A percentile compares a stretch with the other conserved stretches of the same genome.
Evolutionary conservation across 495 filamentous ascomycete genomes (phyloP).

Genomic region (Lindgomyces ingoldianus): DNA sequence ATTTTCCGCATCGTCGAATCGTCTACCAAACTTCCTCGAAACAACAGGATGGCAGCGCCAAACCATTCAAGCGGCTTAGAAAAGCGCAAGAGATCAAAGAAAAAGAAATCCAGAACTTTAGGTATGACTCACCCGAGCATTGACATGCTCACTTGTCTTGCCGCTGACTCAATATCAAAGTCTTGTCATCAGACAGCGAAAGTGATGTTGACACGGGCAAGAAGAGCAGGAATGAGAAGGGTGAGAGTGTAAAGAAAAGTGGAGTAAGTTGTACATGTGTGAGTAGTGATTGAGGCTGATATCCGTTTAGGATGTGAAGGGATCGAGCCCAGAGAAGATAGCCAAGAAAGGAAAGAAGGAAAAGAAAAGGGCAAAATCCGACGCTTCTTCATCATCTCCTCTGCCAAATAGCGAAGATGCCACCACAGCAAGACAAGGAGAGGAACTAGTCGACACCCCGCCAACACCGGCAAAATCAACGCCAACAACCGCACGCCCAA

Average conservation of each 20-base stretch:
- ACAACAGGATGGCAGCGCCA: slow-evolving; percentile 14
- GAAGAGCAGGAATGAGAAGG: neutral
- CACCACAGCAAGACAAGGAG: neutral
- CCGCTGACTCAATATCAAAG: neutral
- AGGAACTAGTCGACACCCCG: neutral
- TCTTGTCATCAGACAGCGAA: slow-evolving; percentile 17
- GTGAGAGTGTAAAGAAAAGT: neutral
- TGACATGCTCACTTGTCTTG: no score
- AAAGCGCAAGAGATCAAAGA: slow-evolving; percentile 22
- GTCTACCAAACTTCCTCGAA: neutral
- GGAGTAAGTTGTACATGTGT: neutral
- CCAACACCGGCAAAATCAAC: neutral
- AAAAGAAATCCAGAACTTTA: slow-evolving; percentile 19
- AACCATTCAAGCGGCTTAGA: slow-evolving; percentile 2
- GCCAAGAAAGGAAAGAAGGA: neutral
- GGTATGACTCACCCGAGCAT: no score
- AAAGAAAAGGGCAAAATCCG: slow-evolving; percentile 1
- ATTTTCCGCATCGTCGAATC: neutral
- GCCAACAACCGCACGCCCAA: neutral
- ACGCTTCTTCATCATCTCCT: neutral
- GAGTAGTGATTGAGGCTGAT: neutral
- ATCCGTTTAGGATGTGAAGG: neutral
- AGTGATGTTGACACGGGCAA: neutral
- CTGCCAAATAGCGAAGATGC: neutral
- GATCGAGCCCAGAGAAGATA: neutral